Evolutionary conservation across 2,329 filamentous ascomycete genomes (phyloP).

Genomic region (Phaeosphaeriaceae sp.): DNA sequence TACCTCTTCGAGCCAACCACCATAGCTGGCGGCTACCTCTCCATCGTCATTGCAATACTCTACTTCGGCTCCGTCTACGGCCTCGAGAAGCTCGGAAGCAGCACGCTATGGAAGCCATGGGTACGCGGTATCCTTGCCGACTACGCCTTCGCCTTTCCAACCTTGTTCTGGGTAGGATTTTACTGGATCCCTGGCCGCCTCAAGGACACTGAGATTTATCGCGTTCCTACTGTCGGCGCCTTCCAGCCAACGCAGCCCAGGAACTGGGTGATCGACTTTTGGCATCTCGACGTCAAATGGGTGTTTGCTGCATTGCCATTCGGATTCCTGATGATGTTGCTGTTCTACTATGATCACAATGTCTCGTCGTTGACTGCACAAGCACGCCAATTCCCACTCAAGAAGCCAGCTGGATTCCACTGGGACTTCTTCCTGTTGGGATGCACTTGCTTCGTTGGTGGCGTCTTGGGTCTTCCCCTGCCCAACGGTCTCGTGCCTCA

Average conservation of each 20-base stretch:
- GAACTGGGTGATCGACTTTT: conserved; percentile 61
- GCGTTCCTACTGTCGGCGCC: conserved; percentile 53
- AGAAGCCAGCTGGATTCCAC: conserved; percentile 63
- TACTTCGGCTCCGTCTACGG: conserved; percentile 60
- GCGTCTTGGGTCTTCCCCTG: conserved; percentile 60
- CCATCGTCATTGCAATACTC: conserved; percentile 58
- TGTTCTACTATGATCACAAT: conserved; percentile 66
- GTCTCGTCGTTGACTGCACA: conserved; percentile 62
- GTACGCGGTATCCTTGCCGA: conserved; percentile 58
- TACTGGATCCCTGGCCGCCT: conserved; percentile 59
- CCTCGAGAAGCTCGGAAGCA: conserved; percentile 58
- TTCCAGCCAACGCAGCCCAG: conserved; percentile 58
- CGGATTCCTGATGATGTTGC: conserved; percentile 60
- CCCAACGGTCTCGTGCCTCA: conserved; percentile 64
- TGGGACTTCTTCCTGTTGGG: conserved; percentile 66
- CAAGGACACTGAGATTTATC: conserved; percentile 49
- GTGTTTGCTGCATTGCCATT: conserved; percentile 62
- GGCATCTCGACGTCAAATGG: conserved; percentile 60
- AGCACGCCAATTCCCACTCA: conserved; percentile 60
- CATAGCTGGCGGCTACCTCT: conserved; percentile 56
- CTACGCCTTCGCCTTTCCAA: conserved; percentile 57
- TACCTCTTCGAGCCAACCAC: conserved; percentile 56
- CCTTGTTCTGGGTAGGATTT: conserved; percentile 63
- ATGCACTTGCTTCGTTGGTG: conserved; percentile 60
- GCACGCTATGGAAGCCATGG: conserved; percentile 54